Conservation (phyloP, 140 eudicot species). For the Erigeron philadelphicus region DNA sequence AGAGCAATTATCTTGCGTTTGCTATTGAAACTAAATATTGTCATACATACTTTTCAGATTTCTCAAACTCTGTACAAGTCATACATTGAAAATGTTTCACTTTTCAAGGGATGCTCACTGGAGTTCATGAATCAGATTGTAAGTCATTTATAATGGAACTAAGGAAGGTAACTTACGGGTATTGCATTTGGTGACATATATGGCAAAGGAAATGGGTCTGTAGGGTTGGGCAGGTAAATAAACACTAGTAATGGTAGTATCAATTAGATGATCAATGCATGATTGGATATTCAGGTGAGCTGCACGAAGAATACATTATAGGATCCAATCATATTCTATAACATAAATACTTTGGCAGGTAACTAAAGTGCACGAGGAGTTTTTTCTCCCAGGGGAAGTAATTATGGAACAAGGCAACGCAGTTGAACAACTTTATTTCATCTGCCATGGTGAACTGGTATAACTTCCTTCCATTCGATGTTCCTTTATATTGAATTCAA, state of each 20-base stretch:
- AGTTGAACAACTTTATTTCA: slow-evolving; percentile 78
- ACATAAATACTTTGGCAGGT: slow-evolving; percentile 40
- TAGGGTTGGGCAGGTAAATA: too few relatives aligned
- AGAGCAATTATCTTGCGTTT: too few relatives aligned
- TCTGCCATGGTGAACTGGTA: slow-evolving; percentile 78
- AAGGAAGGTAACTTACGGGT: neutral
- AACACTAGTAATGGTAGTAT: too few relatives aligned
- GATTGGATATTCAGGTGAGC: neutral
- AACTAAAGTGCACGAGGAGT: slow-evolving; percentile 73
- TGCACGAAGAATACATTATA: slow-evolving; percentile 1
- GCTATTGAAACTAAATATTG: too few relatives aligned
- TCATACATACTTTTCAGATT: too few relatives aligned
- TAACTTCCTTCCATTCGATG: too few relatives aligned
- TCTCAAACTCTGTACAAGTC: slow-evolving; percentile 58
- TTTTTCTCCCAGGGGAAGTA: slow-evolving; percentile 87
- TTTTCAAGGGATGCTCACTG: slow-evolving; percentile 62
- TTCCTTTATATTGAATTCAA: too few relatives aligned
- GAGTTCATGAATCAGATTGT: slow-evolving; percentile 77
- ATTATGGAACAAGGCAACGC: slow-evolving; percentile 76
- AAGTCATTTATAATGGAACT: slow-evolving; percentile 22
- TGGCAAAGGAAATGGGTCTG: too few relatives aligned
- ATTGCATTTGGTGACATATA: neutral
- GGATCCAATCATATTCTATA: neutral
- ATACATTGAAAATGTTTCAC: slow-evolving; percentile 51
- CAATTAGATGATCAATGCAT: neutral